phyloP scores from a whole-genome alignment of 2,329 filamentous ascomycete genomes.

The Sphaerulina vaccinii region DNA sequence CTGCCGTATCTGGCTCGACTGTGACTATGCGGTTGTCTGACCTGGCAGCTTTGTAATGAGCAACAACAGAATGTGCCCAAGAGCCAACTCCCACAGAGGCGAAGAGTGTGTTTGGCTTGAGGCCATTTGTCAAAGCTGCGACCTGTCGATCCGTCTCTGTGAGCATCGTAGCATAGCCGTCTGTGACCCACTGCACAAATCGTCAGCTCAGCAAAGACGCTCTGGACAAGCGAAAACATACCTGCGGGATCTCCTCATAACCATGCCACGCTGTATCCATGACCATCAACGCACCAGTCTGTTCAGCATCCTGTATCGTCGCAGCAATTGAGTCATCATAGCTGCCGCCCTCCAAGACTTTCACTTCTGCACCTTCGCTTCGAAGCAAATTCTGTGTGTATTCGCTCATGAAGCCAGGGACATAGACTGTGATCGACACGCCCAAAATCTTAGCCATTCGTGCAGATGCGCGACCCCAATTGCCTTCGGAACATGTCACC shows the following conservation, averaged over 20 bases:
- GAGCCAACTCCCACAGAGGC: conserved; percentile 72
- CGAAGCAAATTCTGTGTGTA: conserved; percentile 56
- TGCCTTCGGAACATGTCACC: conserved; percentile 70
- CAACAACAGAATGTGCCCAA: conserved; percentile 66
- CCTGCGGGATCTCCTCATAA: conserved; percentile 64
- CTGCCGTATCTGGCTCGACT: conserved; percentile 68
- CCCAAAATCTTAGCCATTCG: conserved; percentile 63
- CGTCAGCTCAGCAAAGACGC: not conserved
- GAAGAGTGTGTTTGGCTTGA: conserved; percentile 53
- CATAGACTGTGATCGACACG: conserved; percentile 59
- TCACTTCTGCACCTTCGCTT: conserved; percentile 62
- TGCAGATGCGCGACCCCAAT: conserved; percentile 72
- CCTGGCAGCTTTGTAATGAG: conserved; percentile 58
- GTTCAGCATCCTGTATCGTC: conserved; percentile 44
- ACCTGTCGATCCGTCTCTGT: conserved; percentile 65
- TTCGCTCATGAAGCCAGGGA: conserved; percentile 59
- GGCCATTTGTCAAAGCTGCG: conserved; percentile 35
- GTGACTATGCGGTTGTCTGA: conserved; percentile 51
- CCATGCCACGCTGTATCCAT: conserved; percentile 68
- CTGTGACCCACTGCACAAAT: conserved; percentile 73
- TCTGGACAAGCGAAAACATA: too few relatives aligned
- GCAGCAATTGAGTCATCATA: conserved; percentile 66
- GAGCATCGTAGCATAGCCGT: conserved; percentile 75
- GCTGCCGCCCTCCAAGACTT: conserved; percentile 51
- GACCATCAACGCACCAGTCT: conserved; percentile 54